Evolutionary conservation across 1,284 basidiomycete genomes (phyloP).

Genomic region (Malassezia arunalokei): DNA sequence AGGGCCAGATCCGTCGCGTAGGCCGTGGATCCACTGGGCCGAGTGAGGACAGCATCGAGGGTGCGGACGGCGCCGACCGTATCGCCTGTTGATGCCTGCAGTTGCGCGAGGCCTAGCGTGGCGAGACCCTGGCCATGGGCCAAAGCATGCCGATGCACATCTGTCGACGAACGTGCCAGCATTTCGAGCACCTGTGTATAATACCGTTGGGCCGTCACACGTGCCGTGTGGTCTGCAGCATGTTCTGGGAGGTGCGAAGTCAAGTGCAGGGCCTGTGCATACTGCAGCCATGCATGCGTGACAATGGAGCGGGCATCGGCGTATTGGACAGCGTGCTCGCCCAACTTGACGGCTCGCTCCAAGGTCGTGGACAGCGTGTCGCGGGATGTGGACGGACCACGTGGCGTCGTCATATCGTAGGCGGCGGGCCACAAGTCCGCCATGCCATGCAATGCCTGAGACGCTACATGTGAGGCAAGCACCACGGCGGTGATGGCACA

Average conservation of each 20-base stretch:
- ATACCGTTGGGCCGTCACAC: constrained; percentile 32
- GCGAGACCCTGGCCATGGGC: constrained; percentile 29
- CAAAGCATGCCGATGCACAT: constrained; percentile 14
- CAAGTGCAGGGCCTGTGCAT: constrained; percentile 37
- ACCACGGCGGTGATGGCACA: constrained; percentile 38
- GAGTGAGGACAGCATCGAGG: constrained; percentile 26
- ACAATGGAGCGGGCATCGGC: constrained; percentile 32
- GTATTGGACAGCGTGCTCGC: constrained; percentile 43
- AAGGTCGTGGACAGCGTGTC: constrained; percentile 23
- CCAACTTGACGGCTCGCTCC: constrained; percentile 36
- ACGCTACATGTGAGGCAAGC: constrained; percentile 33
- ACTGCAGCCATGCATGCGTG: constrained; percentile 32
- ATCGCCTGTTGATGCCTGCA: constrained; percentile 32
- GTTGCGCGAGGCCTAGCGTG: constrained; percentile 39
- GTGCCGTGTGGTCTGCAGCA: constrained; percentile 21
- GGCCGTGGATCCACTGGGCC: constrained; percentile 19
- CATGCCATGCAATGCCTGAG: constrained; percentile 22
- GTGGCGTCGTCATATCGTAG: constrained; percentile 7
- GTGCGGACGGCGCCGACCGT: constrained; percentile 32
- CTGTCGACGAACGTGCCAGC: constrained; percentile 14
- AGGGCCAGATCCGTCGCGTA: constrained; percentile 30
- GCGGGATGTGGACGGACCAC: background rate
- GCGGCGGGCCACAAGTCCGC: constrained; percentile 9
- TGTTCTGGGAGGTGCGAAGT: constrained; percentile 27
- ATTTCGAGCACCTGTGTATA: constrained; percentile 34